phyloP scores from a whole-genome alignment of 2,329 filamentous ascomycete genomes.

The Myriosclerotinia duriaeana region DNA sequence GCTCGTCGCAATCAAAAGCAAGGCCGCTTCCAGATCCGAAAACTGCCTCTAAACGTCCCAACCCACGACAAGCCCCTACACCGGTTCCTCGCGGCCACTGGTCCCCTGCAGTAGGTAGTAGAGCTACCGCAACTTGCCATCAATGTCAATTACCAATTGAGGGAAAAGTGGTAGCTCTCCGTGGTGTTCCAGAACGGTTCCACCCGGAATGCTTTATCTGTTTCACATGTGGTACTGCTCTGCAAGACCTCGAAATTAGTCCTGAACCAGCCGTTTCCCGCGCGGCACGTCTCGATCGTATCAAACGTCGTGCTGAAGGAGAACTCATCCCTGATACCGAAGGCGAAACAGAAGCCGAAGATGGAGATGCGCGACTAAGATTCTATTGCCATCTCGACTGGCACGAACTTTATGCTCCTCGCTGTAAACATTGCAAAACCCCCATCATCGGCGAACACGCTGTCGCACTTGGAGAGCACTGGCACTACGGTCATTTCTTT shows the following conservation, averaged over 20 bases:
- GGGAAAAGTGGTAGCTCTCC: conserved; percentile 83
- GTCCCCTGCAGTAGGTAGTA: conserved; percentile 55
- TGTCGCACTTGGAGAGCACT: conserved; percentile 89
- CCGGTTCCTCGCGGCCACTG: conserved; percentile 48
- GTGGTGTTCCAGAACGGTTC: conserved; percentile 71
- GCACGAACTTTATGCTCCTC: conserved; percentile 89
- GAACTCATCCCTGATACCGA: conserved; percentile 62
- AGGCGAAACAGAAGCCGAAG: conserved; percentile 64
- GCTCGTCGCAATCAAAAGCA: conserved; percentile 38
- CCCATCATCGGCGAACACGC: conserved; percentile 95
- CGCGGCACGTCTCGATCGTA: conserved; percentile 70
- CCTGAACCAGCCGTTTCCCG: conserved; percentile 79
- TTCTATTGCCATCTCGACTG: conserved; percentile 99
- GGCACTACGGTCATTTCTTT: conserved; percentile 98
- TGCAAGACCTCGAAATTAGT: conserved; percentile 95
- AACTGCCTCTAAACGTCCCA: conserved; percentile 31
- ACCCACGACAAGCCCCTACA: conserved; percentile 41
- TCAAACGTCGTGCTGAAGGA: conserved; percentile 60
- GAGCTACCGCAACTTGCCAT: conserved; percentile 73
- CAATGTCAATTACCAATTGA: conserved; percentile 83
- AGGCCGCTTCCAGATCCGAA: conserved; percentile 45
- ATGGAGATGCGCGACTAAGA: conserved; percentile 70
- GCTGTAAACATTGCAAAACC: conserved; percentile 94
- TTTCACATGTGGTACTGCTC: conserved; percentile 78
- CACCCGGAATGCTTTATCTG: conserved; percentile 93